Evolutionary conservation across 805 yeast species (phyloP).

Genomic region (Kluyveromyces starmeri): DNA sequence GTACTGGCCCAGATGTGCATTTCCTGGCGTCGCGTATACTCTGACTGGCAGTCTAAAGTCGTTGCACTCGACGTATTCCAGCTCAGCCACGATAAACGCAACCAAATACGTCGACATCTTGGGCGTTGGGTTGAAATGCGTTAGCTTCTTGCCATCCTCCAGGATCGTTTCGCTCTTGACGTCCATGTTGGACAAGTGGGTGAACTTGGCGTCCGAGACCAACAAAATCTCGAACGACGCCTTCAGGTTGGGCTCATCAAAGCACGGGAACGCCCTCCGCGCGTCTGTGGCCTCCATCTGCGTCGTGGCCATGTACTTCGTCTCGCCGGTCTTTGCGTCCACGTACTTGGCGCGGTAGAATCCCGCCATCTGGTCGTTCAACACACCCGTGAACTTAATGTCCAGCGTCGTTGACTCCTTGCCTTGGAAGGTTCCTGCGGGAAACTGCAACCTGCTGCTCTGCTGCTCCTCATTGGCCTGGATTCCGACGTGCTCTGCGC

Average conservation of each 20-base stretch:
- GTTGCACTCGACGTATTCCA: conserved; percentile 59
- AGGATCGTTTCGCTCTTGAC: conserved; percentile 40
- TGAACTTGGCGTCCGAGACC: conserved; percentile 45
- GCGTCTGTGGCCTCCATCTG: conserved; percentile 86
- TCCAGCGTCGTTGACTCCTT: conserved; percentile 37
- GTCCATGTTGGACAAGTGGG: conserved; percentile 65
- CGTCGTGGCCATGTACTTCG: conserved; percentile 69
- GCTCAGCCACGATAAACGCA: conserved; percentile 76
- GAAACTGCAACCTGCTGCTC: conserved; percentile 52
- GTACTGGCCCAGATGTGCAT: conserved; percentile 59
- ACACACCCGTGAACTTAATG: conserved; percentile 49
- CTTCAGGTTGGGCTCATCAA: conserved; percentile 76
- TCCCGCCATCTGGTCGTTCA: conserved; percentile 77
- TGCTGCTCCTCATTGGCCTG: conserved; percentile 47
- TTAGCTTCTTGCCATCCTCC: conserved; percentile 43
- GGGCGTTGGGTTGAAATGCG: conserved; percentile 66
- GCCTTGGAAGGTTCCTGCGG: conserved; percentile 30
- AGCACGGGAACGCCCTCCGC: conserved; percentile 79
- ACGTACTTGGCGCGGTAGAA: conserved; percentile 64
- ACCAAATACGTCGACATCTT: conserved; percentile 78
- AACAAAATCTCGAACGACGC: conserved; percentile 61
- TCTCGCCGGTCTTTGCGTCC: conserved; percentile 48
- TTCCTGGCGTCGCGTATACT: conserved; percentile 74
- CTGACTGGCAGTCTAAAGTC: conserved; percentile 67
- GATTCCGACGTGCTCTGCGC: conserved; percentile 32